phyloP scores from a whole-genome alignment of 129 eudicot species.

The Flaveria trinervia region DNA sequence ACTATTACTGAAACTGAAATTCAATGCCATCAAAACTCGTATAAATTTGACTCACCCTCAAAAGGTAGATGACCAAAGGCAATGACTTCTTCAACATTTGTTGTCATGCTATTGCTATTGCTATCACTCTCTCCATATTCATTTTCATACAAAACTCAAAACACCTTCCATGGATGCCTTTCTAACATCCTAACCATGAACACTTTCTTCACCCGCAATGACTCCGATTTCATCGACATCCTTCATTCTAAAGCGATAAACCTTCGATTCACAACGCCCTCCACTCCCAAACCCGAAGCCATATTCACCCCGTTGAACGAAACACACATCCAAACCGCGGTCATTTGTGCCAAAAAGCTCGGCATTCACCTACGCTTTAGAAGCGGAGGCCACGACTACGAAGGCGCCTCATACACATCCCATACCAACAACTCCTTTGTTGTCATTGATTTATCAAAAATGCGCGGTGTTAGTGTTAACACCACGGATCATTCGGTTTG shows the following conservation, averaged over 20 bases:
- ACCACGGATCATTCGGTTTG: conserved; percentile 34
- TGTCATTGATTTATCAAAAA: conserved; percentile 43
- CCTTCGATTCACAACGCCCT: conserved; percentile 44
- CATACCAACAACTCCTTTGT: conserved; percentile 29
- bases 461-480: conserved; percentile 41
- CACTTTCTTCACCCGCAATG: conserved; percentile 29
- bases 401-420: conserved; percentile 45
- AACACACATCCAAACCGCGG: conserved; percentile 41
- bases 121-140: background rate
- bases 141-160: conserved; percentile 32
- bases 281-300: conserved; percentile 27
- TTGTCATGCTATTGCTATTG: background rate
- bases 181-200: conserved; percentile 31
- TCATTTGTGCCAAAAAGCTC: conserved; percentile 38
- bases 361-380: conserved; percentile 36
- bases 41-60: background rate
- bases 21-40: background rate
- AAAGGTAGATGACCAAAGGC: background rate
- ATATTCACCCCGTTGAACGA: conserved; percentile 42
- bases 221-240: background rate
- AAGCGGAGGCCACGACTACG: conserved; percentile 55
- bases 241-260: conserved; percentile 33
- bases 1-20: too few relatives aligned
- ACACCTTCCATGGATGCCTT: conserved; percentile 41
- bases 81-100: conserved; percentile 3